Percentiles rank a stretch among this genome's conserved stretches.
Evolutionary conservation across 352 stramenopile genomes (phyloP).

Genomic region (Plasmopara viticola): DNA sequence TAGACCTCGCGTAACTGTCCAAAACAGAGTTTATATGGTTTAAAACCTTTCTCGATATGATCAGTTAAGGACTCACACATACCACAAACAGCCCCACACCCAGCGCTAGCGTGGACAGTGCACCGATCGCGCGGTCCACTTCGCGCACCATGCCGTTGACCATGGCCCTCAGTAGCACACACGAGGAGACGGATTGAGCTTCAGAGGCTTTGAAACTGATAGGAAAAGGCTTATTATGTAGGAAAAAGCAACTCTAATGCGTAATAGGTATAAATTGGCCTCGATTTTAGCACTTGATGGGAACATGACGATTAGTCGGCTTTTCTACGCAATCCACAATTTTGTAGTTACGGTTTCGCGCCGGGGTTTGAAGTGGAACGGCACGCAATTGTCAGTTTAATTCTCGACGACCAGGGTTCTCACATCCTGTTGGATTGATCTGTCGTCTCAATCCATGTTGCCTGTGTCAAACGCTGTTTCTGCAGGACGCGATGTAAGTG

Average conservation of each 20-base stretch:
- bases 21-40: constrained; percentile 2
- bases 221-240: not conserved
- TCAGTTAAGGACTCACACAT: constrained; percentile 5
- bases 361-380: constrained; percentile 12
- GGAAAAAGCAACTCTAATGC: not conserved
- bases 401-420: constrained; percentile 37
- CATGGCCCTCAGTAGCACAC: constrained; percentile 21
- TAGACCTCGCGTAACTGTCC: constrained; percentile 57
- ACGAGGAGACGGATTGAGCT: not conserved
- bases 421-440: constrained; percentile 20
- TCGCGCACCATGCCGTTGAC: constrained; percentile 59
- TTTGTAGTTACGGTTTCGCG: constrained; percentile 4
- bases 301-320: constrained; percentile 5
- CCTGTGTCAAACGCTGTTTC: constrained; percentile 12
- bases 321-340: constrained; percentile 4
- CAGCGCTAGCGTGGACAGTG: constrained; percentile 68
- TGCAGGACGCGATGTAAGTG: constrained; percentile 24
- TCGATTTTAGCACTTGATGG: constrained; percentile 6
- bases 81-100: constrained; percentile 68
- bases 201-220: not conserved
- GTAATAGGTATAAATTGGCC: no score
- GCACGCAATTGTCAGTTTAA: constrained; percentile 7
- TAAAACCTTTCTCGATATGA: constrained; percentile 1
- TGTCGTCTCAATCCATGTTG: constrained; percentile 22
- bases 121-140: constrained; percentile 72